Base-by-base conservation (phyloP, 768 basidiomycete genomes). In the Dendrothele bispora region DNA sequence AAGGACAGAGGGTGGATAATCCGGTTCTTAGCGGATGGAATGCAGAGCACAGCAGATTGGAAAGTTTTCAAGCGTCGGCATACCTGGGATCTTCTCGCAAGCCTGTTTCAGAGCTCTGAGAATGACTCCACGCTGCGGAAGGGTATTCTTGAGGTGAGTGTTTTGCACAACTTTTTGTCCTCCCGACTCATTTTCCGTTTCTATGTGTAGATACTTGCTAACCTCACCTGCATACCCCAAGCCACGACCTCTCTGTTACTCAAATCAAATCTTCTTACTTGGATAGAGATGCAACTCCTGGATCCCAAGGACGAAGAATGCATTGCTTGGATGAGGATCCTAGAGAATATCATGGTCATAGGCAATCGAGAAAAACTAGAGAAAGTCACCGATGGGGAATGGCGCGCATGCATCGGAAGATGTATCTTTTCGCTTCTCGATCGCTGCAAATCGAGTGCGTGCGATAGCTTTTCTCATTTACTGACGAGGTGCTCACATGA, bases 1-100 rank as follows among this genome's bases (percentile, higher is more conserved):
- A 87, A 83, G 64, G 92, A 95, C 58, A 74, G 91, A n/a, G 75
- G 75, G 2, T 98, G 94, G 94, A 94, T 95, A 24, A 68, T 95
- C 27, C 75, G 79, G 32, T 90, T 92, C 64, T 66, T 97, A 30
- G 74, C 85, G 0, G 91, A 95, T 51, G 91, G 90, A 0, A 84
- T 91, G 79, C 74, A 74, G 53, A 77, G 82, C 39, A 72, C 75
- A 0, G 77, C 81, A 34, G 94, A 98, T 57, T 97, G 94, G 93
- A 75, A 74, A 26, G 77, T 92, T 2, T 63, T 95, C 45, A 83
- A 83, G 56, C 74, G 91, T 37, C 70, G 94, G 22, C 89, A 93
- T 59, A 91, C 90, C 0, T 95, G 91, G 88, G 91, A 92, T 52
- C 69, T 95, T 24, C 65, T 95, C 2, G 86, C 91, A 2, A 91